phyloP scores from a whole-genome alignment of 2,329 filamentous ascomycete species.

The Hymenoscyphus salicellus region DNA sequence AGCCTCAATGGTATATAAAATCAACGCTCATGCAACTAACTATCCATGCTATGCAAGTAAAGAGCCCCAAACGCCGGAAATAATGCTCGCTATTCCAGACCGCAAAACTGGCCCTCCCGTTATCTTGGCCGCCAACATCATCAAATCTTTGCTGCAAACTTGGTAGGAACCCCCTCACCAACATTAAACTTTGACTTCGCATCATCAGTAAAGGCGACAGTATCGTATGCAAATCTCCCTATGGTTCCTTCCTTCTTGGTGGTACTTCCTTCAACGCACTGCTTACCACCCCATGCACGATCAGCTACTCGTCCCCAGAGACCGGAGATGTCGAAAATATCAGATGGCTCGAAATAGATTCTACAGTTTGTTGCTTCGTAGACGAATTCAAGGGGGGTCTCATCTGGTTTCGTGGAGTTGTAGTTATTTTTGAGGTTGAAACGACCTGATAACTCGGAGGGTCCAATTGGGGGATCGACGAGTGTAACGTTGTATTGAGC shows the following conservation, averaged over 20 bases:
- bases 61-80: too few species aligned
- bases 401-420: conserved; percentile 40
- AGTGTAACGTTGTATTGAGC: background rate
- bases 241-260: conserved; percentile 9
- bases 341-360: conserved; percentile 53
- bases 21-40: too few species aligned
- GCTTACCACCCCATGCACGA: conserved; percentile 16
- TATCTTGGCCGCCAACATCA: background rate
- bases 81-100: background rate
- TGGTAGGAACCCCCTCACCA: background rate
- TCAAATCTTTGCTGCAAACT: background rate
- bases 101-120: background rate
- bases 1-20: too few species aligned
- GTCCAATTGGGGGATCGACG: conserved; percentile 9
- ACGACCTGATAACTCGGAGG: conserved; percentile 25
- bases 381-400: conserved; percentile 53
- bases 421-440: conserved; percentile 42
- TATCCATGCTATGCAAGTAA: too few species aligned
- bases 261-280: conserved; percentile 10
- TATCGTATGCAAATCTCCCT: conserved; percentile 8
- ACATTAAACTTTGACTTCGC: background rate
- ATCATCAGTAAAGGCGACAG: conserved; percentile 4
- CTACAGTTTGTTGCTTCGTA: conserved; percentile 59
- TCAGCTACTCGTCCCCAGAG: conserved; percentile 47
- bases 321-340: conserved; percentile 45